Conservation (phyloP, 345 rosid species). For the Mercurialis annua region DNA sequence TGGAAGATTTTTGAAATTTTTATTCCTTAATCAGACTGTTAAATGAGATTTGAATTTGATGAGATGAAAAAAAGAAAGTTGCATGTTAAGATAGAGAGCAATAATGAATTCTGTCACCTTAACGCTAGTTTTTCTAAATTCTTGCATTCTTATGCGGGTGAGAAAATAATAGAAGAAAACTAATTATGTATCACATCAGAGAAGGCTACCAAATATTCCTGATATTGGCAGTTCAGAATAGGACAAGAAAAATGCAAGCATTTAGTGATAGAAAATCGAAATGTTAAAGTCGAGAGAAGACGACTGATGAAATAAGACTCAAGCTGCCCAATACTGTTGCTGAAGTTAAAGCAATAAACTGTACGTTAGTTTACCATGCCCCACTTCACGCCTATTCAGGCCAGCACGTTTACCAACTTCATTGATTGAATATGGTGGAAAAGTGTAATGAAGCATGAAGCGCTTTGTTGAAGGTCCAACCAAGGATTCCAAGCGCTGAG, state of each 20-base stretch:
- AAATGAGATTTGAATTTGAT: not conserved
- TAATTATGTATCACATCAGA: not conserved
- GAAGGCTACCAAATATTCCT: not conserved
- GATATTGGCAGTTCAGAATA: not conserved
- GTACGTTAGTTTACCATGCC: constrained; percentile 62
- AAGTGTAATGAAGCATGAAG: constrained; percentile 97
- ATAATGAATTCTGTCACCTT: not conserved
- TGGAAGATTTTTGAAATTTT: not conserved
- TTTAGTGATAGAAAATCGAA: not conserved
- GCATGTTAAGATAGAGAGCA: not conserved
- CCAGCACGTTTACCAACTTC: constrained; percentile 94
- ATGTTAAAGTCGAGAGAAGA: not conserved
- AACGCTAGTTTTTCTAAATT: not conserved
- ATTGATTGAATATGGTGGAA: constrained; percentile 90
- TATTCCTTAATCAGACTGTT: not conserved
- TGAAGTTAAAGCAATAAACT: constrained; percentile 1
- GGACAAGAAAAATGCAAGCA: not conserved
- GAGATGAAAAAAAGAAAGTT: not conserved
- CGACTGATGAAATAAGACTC: not conserved
- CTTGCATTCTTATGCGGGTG: not conserved
- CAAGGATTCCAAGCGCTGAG: constrained; percentile 75
- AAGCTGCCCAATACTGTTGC: not conserved
- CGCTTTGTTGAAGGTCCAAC: constrained; percentile 93
- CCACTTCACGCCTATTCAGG: constrained; percentile 98
- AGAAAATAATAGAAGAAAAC: not conserved